These are phyloP conservation scores for Penicillium angulare DNA, from an alignment of 495 filamentous ascomycete genomes.

Conservation along the genomic window DNA sequence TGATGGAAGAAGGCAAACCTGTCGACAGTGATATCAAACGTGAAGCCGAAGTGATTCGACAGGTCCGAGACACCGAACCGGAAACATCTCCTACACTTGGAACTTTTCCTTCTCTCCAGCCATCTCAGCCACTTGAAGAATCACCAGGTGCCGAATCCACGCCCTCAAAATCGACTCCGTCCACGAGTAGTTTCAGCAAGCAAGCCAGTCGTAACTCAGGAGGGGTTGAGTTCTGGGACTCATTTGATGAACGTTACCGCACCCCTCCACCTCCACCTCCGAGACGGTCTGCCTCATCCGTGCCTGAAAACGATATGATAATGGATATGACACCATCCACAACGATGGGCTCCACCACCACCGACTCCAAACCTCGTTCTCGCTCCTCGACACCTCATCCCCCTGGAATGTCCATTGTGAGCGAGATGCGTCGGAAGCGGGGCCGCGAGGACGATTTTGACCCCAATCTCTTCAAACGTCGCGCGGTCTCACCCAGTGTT, in stretches of 20 bases:
- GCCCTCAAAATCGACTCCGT: constrained; percentile 54
- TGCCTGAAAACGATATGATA: constrained; percentile 68
- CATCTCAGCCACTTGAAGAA: constrained; percentile 47
- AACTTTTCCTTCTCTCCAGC: constrained; percentile 40
- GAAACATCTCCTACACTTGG: constrained; percentile 38
- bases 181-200: constrained; percentile 67
- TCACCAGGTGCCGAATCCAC: constrained; percentile 58
- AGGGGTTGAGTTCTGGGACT: constrained; percentile 78
- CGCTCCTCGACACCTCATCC: constrained; percentile 52
- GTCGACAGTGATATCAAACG: constrained; percentile 84
- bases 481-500: constrained; percentile 90
- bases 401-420: constrained; percentile 44
- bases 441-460: constrained; percentile 91
- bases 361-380: constrained; percentile 39
- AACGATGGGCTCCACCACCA: constrained; percentile 30
- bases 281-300: constrained; percentile 55
- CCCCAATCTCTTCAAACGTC: constrained; percentile 82
- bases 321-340: constrained; percentile 73
- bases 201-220: constrained; percentile 69
- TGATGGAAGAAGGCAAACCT: constrained; percentile 83
- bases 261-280: constrained; percentile 61
- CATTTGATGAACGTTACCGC: constrained; percentile 61
- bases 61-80: constrained; percentile 76
- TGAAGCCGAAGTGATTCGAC: constrained; percentile 91
- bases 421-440: constrained; percentile 75